Conservation (phyloP, 495 filamentous ascomycete genomes). For the Bryoglossum gracile region DNA sequence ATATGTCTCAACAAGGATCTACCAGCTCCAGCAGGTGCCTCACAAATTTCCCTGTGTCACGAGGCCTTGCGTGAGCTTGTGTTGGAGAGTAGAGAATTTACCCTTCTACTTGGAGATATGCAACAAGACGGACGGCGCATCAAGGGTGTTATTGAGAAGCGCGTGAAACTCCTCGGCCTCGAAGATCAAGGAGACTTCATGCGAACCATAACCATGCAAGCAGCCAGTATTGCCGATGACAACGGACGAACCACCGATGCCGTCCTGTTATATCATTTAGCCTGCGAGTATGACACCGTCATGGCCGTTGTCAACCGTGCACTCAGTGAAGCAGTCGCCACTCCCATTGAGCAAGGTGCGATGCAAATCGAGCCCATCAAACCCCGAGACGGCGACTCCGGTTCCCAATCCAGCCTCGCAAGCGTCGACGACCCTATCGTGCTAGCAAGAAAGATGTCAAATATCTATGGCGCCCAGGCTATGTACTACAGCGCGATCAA, state of each 20-base stretch:
- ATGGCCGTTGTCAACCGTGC: constrained; percentile 81
- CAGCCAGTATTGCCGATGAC: constrained; percentile 85
- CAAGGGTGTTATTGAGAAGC: constrained; percentile 80
- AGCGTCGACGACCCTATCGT: constrained; percentile 78
- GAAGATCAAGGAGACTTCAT: constrained; percentile 75
- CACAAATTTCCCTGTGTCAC: constrained; percentile 77
- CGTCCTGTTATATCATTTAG: constrained; percentile 87
- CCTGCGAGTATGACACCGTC: constrained; percentile 88
- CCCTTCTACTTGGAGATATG: constrained; percentile 88
- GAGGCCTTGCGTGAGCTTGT: constrained; percentile 93
- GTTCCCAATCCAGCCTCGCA: constrained; percentile 53
- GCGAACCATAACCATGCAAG: constrained; percentile 77
- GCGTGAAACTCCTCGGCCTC: constrained; percentile 75
- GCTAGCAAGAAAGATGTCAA: constrained; percentile 71
- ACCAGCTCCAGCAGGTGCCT: constrained; percentile 59
- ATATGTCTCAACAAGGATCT: constrained; percentile 92
- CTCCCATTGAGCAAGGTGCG: constrained; percentile 71
- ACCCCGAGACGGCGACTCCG: constrained; percentile 57
- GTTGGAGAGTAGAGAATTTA: constrained; percentile 89
- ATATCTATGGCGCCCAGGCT: constrained; percentile 49
- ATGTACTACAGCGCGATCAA: constrained; percentile 15
- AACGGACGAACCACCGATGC: constrained; percentile 88
- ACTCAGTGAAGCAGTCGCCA: constrained; percentile 77
- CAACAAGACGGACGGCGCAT: constrained; percentile 72
- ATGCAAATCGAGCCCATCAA: constrained; percentile 72